Evolutionary conservation across 169 alveolate species (phyloP).

Genomic region (Eimeria praecox): DNA sequence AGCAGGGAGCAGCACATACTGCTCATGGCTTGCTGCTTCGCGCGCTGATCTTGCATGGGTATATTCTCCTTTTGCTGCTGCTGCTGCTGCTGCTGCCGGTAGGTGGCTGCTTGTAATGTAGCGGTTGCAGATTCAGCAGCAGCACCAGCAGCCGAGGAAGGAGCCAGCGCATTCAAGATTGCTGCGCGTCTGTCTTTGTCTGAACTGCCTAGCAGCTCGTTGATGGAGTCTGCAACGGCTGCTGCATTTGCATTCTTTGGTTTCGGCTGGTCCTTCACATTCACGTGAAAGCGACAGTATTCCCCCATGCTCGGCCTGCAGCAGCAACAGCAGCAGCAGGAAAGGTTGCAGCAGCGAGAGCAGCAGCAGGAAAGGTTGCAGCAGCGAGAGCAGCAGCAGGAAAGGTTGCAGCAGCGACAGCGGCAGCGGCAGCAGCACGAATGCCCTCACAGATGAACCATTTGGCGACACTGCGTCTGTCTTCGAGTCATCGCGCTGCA

Average conservation of each 20-base stretch:
- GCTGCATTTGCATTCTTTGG: conserved; percentile 9
- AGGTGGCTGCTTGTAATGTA: background rate
- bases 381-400: background rate
- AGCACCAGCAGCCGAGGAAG: conserved; percentile 36
- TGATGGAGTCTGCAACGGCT: background rate
- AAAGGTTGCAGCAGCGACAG: background rate
- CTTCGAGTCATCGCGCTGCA: conserved; percentile 75
- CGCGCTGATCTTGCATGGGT: background rate
- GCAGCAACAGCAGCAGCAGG: conserved; percentile 9
- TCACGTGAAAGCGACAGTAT: conserved; percentile 72
- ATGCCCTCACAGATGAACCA: conserved; percentile 60
- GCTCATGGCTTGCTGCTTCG: conserved; percentile 58
- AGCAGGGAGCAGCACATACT: conserved; percentile 8
- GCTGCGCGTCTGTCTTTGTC: conserved; percentile 16
- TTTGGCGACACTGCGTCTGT: conserved; percentile 64
- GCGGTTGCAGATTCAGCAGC: conserved; percentile 15
- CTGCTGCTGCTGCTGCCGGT: conserved; percentile 5
- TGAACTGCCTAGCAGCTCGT: conserved; percentile 27
- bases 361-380: background rate
- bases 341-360: background rate
- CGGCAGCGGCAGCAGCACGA: background rate
- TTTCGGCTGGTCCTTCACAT: background rate
- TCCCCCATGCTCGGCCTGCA: conserved; percentile 76
- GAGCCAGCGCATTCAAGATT: background rate
- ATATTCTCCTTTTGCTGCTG: conserved; percentile 15